These are phyloP conservation scores for Pichia phayaonensis DNA, from an alignment of 805 yeast species.

Conservation along the genomic window DNA sequence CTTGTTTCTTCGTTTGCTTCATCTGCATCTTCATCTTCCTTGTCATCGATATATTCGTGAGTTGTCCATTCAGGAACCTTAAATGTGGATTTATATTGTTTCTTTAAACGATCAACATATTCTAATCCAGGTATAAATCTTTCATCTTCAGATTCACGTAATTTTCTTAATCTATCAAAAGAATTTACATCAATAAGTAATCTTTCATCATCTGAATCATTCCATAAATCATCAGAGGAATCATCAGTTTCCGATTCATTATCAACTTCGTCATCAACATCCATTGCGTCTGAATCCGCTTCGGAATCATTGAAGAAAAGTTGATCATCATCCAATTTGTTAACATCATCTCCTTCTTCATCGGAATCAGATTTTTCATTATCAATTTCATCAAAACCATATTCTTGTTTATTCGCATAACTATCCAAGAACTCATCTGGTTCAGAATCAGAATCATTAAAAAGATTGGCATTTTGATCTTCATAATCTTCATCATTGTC, in stretches of 20 bases:
- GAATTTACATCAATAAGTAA: slow-evolving; percentile 51
- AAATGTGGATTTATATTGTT: slow-evolving; percentile 63
- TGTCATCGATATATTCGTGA: slow-evolving; percentile 38
- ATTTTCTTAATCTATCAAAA: slow-evolving; percentile 58
- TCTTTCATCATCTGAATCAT: slow-evolving; percentile 85
- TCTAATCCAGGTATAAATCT: slow-evolving; percentile 28
- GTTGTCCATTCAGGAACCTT: slow-evolving; percentile 83
- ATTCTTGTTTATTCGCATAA: slow-evolving; percentile 40
- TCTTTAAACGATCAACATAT: slow-evolving; percentile 32
- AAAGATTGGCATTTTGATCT: slow-evolving; percentile 16
- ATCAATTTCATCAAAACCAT: slow-evolving; percentile 26
- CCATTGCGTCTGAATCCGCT: slow-evolving; percentile 27
- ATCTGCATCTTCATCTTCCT: slow-evolving; percentile 11
- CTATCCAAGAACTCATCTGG: slow-evolving; percentile 31
- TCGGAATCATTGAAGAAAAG: slow-evolving; percentile 49
- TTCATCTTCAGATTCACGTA: slow-evolving; percentile 47
- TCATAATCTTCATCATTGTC: slow-evolving; percentile 32
- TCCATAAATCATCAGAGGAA: slow-evolving; percentile 52
- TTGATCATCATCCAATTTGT: slow-evolving; percentile 37
- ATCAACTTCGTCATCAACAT: slow-evolving; percentile 26
- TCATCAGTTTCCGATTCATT: slow-evolving; percentile 26
- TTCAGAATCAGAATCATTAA: slow-evolving; percentile 22
- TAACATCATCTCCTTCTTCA: slow-evolving; percentile 29
- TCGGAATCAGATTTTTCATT: slow-evolving; percentile 27
- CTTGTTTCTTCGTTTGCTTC: slow-evolving; percentile 13